Base-by-base conservation (phyloP, 441 rosid genomes). In the Geranium incanum region DNA sequence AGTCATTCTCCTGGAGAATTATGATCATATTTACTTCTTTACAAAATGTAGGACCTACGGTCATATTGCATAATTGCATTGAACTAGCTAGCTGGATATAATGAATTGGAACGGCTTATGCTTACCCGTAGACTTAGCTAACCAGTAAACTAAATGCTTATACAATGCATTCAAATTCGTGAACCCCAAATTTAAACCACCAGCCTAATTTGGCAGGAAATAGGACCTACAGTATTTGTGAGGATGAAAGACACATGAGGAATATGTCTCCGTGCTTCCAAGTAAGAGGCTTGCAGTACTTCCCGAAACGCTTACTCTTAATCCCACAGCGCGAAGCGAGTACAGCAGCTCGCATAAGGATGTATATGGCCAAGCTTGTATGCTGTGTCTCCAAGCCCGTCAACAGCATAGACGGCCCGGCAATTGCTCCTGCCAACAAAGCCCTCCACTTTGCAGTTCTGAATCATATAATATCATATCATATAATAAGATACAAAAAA, bases 221-320 rank as follows among this genome's bases (percentile, higher is more conserved):
- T 59, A 57, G 36, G 73, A 81, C 93, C 67, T 85, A 91, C 98
- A 93, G 79, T 79, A 91, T 88, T 84, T 93, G 92, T 0, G 96
- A 91, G 6, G 97, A 89, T 8, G 98, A 89, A 70, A 91, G 95
- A 76, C 98, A 93, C 98, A 91, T 93, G 57, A 93, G 95, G 78
- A 93, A 89, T 67, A 89, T 75, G 78, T 93, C 98, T 2, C 98
- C 97, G 63, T 93, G 97, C 85, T 88, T 89, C 98, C 98, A 93
- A 67, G 98, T 88, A 73, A 93, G 97, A 37, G 98, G 98, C 79
- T 87, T 91, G 77, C 97, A 93, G 12, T 84, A 68, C 48, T 73
- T 78, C 72, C 93, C 95, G 70, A 93, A 88, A 63, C 84, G 87
- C 68, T 84, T 86, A 78, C 98, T 93, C 73, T 93, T 93, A 71